Percentiles rank a stretch among this genome's conserved stretches.
Conservation (phyloP, 2,329 filamentous ascomycete species). For the Bipolaris gigantea region DNA sequence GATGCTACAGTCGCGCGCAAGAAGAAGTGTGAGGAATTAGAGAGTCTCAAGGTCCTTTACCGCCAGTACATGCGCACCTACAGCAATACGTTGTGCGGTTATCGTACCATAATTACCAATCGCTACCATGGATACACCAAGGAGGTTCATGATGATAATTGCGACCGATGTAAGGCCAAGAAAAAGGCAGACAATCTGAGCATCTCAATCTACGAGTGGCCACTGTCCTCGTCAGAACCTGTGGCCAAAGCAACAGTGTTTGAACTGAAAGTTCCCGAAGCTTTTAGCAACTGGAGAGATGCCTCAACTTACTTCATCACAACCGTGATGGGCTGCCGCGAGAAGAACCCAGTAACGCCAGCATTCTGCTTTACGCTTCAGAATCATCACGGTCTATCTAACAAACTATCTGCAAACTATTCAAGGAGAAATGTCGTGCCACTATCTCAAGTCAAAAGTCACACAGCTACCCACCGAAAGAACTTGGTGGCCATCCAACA, state of each 20-base stretch:
- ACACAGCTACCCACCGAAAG: constrained; percentile 42
- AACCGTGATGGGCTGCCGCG: constrained; percentile 41
- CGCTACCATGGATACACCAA: constrained; percentile 4
- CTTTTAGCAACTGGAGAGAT: constrained; percentile 56
- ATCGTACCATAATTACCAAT: constrained; percentile 3
- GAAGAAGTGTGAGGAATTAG: constrained; percentile 29
- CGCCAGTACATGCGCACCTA: constrained; percentile 16
- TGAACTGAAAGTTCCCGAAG: constrained; percentile 51
- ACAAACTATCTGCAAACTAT: constrained; percentile 3
- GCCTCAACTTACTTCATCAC: constrained; percentile 48
- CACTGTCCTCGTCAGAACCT: constrained; percentile 46
- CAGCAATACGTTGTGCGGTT: constrained; percentile 16
- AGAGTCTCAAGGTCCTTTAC: constrained; percentile 13
- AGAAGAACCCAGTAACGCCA: background rate
- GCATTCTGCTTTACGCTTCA: constrained; percentile 15
- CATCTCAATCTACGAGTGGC: constrained; percentile 61
- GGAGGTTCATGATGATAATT: constrained; percentile 13
- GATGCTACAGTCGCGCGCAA: constrained; percentile 35
- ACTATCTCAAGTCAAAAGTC: constrained; percentile 45
- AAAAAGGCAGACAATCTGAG: constrained; percentile 42
- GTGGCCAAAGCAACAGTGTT: constrained; percentile 55
- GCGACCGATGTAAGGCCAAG: constrained; percentile 38
- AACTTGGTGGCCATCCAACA: constrained; percentile 24
- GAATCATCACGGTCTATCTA: constrained; percentile 13
- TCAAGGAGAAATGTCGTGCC: constrained; percentile 31